phyloP scores from a whole-genome alignment of 768 basidiomycete species.

The Lentinula sp. region DNA sequence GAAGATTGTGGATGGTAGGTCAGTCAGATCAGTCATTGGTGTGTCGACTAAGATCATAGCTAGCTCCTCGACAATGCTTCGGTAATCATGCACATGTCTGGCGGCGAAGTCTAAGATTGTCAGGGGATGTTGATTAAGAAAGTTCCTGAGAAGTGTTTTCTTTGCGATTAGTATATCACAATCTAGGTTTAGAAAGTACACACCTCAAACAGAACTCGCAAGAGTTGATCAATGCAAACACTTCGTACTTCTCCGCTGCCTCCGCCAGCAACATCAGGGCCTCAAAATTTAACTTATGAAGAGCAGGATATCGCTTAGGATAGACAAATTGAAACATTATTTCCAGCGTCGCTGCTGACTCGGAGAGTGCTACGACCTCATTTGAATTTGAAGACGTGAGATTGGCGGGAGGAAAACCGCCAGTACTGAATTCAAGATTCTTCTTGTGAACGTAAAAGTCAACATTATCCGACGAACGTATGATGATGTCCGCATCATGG shows the following conservation, averaged over 20 bases:
- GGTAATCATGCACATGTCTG: background rate
- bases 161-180: background rate
- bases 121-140: background rate
- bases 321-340: slow-evolving; percentile 6
- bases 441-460: background rate
- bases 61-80: background rate
- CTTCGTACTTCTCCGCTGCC: background rate
- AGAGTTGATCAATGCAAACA: background rate
- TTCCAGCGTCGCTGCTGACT: slow-evolving; percentile 4
- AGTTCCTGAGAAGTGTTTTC: background rate
- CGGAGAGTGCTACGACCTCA: background rate
- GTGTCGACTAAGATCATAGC: background rate
- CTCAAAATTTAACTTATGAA: background rate
- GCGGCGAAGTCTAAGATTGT: background rate
- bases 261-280: background rate
- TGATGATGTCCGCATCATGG: background rate
- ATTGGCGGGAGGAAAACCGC: background rate
- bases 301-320: slow-evolving; percentile 2
- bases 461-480: background rate
- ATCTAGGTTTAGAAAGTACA: background rate
- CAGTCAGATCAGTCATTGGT: background rate
- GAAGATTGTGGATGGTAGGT: background rate
- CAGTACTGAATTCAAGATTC: background rate
- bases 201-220: background rate
- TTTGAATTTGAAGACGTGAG: background rate